Evolutionary conservation across 2,329 filamentous ascomycete species (phyloP).

Genomic region (Ascochyta clinopodiicola): DNA sequence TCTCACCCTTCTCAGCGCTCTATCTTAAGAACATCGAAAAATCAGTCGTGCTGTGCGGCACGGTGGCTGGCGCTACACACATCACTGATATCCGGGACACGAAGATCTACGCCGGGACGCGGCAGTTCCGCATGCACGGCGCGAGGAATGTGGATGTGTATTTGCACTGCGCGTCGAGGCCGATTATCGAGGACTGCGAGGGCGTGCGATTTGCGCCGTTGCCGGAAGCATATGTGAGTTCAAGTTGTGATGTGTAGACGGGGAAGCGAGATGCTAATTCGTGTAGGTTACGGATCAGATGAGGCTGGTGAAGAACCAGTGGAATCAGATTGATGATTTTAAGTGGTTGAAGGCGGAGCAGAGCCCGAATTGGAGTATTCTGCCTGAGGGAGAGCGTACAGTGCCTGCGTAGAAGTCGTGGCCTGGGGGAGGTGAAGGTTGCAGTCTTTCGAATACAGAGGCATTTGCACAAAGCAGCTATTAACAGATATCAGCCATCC

Average conservation of each 20-base stretch:
- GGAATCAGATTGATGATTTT: conserved; percentile 94
- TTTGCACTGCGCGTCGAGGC: conserved; percentile 78
- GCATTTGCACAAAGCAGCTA: neutral
- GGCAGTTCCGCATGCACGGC: conserved; percentile 94
- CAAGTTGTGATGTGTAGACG: too few species aligned
- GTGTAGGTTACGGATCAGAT: conserved; percentile 2
- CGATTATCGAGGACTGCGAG: conserved; percentile 91
- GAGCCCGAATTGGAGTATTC: conserved; percentile 85
- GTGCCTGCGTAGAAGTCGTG: neutral
- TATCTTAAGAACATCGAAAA: conserved; percentile 70
- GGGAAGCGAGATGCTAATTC: neutral
- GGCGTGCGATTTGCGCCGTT: conserved; percentile 80
- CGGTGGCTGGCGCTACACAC: conserved; percentile 80
- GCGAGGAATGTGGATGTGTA: conserved; percentile 84
- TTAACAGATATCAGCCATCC: neutral
- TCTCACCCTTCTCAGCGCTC: conserved; percentile 69
- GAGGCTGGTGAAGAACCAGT: conserved; percentile 66
- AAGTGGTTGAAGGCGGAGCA: conserved; percentile 89
- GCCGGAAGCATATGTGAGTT: conserved; percentile 71
- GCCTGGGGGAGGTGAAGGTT: neutral
- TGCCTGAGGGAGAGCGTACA: conserved; percentile 58
- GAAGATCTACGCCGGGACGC: conserved; percentile 73
- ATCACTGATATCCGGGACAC: conserved; percentile 77
- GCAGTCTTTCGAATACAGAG: neutral
- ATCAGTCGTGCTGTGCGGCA: conserved; percentile 55